Percentiles rank a stretch among this genome's conserved stretches.
phyloP scores from a whole-genome alignment of 2,329 filamentous ascomycete genomes.

The Diaporthe helianthi region DNA sequence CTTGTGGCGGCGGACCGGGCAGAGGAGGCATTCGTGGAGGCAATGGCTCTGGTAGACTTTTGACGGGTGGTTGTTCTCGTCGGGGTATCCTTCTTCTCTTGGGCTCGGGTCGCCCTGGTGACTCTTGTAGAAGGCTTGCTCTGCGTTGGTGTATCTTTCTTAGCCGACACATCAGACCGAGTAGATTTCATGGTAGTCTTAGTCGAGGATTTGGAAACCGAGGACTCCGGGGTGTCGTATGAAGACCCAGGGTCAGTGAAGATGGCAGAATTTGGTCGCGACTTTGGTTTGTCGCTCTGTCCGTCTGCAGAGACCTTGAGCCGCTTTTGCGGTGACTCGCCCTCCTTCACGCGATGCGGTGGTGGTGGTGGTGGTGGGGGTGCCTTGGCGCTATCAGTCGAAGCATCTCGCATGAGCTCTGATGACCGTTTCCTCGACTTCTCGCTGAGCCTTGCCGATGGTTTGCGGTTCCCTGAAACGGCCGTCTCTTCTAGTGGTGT shows the following conservation, averaged over 20 bases:
- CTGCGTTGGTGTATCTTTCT: conserved; percentile 24
- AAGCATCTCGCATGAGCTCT: conserved; percentile 57
- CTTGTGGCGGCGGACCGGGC: conserved; percentile 22
- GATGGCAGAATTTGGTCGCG: conserved; percentile 35
- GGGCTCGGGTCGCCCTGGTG: not conserved
- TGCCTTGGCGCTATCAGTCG: conserved; percentile 47
- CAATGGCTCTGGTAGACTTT: conserved; percentile 24
- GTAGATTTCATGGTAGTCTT: conserved; percentile 19
- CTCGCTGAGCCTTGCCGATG: conserved; percentile 55
- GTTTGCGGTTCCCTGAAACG: conserved; percentile 56
- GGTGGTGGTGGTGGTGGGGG: conserved; percentile 44
- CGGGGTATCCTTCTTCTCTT: conserved; percentile 17
- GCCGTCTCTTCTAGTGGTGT: conserved; percentile 61
- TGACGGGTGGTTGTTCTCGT: conserved; percentile 25
- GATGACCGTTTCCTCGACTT: conserved; percentile 44
- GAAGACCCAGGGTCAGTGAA: conserved; percentile 38
- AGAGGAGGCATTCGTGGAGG: conserved; percentile 21
- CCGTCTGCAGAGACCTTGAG: conserved; percentile 36
- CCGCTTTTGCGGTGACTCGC: conserved; percentile 44
- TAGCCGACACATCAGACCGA: conserved; percentile 10
- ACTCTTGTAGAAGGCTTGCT: conserved; percentile 16
- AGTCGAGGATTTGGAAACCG: conserved; percentile 30
- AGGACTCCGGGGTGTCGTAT: conserved; percentile 34
- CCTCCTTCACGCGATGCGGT: conserved; percentile 41
- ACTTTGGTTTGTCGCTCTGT: conserved; percentile 25